Evolutionary conservation across 345 rosid genomes (phyloP).

Genomic region (Hibiscus trionum): DNA sequence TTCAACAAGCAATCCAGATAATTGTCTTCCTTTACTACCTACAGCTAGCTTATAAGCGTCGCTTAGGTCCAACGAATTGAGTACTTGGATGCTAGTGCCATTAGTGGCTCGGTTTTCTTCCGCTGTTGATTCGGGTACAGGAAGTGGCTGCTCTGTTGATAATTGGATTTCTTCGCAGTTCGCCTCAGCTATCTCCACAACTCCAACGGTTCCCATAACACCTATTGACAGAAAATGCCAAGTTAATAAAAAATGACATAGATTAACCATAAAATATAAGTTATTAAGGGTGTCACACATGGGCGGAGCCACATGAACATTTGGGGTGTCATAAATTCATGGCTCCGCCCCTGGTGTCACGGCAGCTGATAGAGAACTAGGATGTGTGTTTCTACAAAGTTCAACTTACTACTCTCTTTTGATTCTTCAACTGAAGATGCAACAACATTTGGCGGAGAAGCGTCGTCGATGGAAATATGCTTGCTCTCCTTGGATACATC

Average conservation of each 20-base stretch:
- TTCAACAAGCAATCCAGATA: slow-evolving; percentile 50
- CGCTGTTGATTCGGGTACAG: slow-evolving; percentile 22
- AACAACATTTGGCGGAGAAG: neutral
- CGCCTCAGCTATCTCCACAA: slow-evolving; percentile 13
- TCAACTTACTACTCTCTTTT: slow-evolving; percentile 46
- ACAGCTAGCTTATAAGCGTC: slow-evolving; percentile 78
- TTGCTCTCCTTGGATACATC: neutral
- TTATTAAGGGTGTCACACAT: neutral
- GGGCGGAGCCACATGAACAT: too few species aligned
- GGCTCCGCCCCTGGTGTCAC: too few species aligned
- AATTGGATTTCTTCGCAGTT: slow-evolving; percentile 21
- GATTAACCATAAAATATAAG: neutral
- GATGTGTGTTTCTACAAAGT: neutral
- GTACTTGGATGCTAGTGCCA: slow-evolving; percentile 27
- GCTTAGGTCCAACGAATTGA: slow-evolving; percentile 53
- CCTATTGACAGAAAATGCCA: slow-evolving; percentile 23
- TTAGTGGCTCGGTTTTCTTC: slow-evolving; percentile 34
- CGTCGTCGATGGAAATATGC: neutral
- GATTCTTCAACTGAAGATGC: slow-evolving; percentile 25
- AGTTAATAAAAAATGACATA: neutral
- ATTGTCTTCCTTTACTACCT: slow-evolving; percentile 47
- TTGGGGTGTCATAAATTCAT: too few species aligned
- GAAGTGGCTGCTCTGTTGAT: slow-evolving; percentile 14
- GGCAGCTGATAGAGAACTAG: neutral
- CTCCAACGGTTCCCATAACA: slow-evolving; percentile 24